phyloP scores from a whole-genome alignment of 1,139 yeast genomes.

The Candida pseudoviswanathii region DNA sequence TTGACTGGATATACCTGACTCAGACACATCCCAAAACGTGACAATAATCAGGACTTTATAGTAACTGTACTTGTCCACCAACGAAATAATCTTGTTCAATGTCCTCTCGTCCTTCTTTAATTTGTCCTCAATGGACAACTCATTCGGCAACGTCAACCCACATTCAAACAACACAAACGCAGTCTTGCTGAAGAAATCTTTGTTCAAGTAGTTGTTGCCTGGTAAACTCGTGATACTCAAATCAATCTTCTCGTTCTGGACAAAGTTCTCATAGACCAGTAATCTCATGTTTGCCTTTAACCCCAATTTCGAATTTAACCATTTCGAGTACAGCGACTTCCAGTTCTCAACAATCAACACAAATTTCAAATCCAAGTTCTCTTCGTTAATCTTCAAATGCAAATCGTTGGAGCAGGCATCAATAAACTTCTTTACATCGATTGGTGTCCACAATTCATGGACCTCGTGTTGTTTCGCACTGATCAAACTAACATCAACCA shows the following conservation, averaged over 20 bases:
- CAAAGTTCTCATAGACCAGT: constrained; percentile 28
- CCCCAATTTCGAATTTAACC: constrained; percentile 47
- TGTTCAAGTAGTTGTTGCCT: constrained; percentile 32
- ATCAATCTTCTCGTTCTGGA: constrained; percentile 25
- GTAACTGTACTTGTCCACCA: constrained; percentile 37
- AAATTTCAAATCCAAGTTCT: constrained; percentile 28
- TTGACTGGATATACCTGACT: constrained; percentile 19
- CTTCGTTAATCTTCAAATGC: constrained; percentile 22
- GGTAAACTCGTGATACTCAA: constrained; percentile 43
- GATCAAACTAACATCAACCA: constrained; percentile 21
- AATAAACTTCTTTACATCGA: constrained; percentile 31
- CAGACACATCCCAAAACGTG: constrained; percentile 40
- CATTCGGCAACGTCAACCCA: constrained; percentile 29
- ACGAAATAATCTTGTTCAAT: constrained; percentile 38
- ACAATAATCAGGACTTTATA: constrained; percentile 41
- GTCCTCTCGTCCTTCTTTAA: constrained; percentile 38
- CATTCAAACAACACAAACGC: constrained; percentile 50
- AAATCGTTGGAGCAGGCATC: constrained; percentile 25
- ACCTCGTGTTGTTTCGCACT: constrained; percentile 34
- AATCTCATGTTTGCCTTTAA: constrained; percentile 31
- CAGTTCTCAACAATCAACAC: constrained; percentile 49
- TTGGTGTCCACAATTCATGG: constrained; percentile 43
- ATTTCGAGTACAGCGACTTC: constrained; percentile 42
- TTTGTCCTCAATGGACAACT: constrained; percentile 25
- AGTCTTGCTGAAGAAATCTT: constrained; percentile 38